These are phyloP conservation scores for Phytophthora fragariae DNA, from an alignment of 352 stramenopile species.

Conservation along the genomic window DNA sequence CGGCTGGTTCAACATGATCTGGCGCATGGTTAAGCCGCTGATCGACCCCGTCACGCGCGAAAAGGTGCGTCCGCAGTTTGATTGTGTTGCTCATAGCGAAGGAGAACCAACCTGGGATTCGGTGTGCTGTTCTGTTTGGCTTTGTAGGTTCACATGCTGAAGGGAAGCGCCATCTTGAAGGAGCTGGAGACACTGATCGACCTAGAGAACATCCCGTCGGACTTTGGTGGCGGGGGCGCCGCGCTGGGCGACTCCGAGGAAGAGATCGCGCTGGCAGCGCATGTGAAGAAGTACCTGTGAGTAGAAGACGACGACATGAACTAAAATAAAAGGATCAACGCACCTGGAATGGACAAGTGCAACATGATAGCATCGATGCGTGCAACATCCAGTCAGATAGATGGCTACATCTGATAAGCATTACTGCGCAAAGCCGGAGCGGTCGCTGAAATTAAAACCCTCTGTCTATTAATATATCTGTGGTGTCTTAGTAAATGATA, in stretches of 20 bases:
- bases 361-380: slow-evolving; percentile 1
- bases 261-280: slow-evolving; percentile 64
- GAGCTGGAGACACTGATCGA: slow-evolving; percentile 81
- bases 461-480: background rate
- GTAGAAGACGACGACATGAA: slow-evolving; percentile 10
- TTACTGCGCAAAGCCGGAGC: slow-evolving; percentile 6
- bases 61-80: slow-evolving; percentile 75
- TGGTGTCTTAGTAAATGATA: too few relatives aligned
- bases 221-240: slow-evolving; percentile 71
- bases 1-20: slow-evolving; percentile 95
- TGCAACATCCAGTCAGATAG: slow-evolving; percentile 2
- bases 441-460: background rate
- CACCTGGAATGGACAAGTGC: slow-evolving; percentile 26
- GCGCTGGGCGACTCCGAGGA: slow-evolving; percentile 75
- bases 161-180: slow-evolving; percentile 77
- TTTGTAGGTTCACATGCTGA: slow-evolving; percentile 81
- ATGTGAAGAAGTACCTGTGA: slow-evolving; percentile 79
- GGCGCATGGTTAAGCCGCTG: slow-evolving; percentile 93
- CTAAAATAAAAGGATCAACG: slow-evolving; percentile 30
- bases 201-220: slow-evolving; percentile 68
- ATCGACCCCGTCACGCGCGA: slow-evolving; percentile 94
- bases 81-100: background rate
- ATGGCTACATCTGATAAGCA: slow-evolving; percentile 13
- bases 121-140: slow-evolving; percentile 18
- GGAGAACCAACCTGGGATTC: background rate